Percentiles rank a stretch among this genome's conserved stretches.
Conservation (phyloP, 169 alveolate species). For the Besnoitia besnoiti region DNA sequence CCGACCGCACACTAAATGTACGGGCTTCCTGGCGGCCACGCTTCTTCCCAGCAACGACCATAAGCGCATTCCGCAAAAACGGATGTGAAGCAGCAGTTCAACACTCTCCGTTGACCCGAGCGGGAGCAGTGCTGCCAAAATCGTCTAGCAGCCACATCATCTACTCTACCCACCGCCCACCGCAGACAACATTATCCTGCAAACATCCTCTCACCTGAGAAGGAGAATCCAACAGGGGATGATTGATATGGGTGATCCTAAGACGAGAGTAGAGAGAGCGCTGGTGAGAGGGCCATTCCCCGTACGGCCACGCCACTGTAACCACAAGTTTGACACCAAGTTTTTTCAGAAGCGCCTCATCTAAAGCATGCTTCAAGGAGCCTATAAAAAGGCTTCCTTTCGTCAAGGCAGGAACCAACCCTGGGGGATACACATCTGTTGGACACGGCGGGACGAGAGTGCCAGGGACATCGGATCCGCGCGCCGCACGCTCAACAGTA, state of each 20-base stretch:
- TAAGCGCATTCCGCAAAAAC: too few relatives aligned
- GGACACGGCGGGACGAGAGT: not conserved
- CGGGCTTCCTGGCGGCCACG: too few relatives aligned
- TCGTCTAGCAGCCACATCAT: too few relatives aligned
- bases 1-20: too few relatives aligned
- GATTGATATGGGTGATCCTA: not conserved
- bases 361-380: conserved; percentile 40
- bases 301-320: conserved; percentile 61
- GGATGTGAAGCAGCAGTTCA: too few relatives aligned
- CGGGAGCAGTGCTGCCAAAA: too few relatives aligned
- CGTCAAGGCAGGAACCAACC: conserved; percentile 24
- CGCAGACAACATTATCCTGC: too few relatives aligned
- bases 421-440: conserved; percentile 35
- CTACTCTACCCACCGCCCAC: too few relatives aligned
- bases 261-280: not conserved
- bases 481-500: not conserved
- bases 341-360: conserved; percentile 20
- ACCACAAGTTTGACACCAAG: conserved; percentile 3
- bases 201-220: conserved; percentile 15
- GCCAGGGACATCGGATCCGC: not conserved
- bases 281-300: conserved; percentile 44
- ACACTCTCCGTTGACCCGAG: too few relatives aligned
- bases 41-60: too few relatives aligned
- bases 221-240: conserved; percentile 52
- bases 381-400: conserved; percentile 50